Base-by-base conservation (phyloP, 805 yeast species). In the Suhomyces sp. region DNA sequence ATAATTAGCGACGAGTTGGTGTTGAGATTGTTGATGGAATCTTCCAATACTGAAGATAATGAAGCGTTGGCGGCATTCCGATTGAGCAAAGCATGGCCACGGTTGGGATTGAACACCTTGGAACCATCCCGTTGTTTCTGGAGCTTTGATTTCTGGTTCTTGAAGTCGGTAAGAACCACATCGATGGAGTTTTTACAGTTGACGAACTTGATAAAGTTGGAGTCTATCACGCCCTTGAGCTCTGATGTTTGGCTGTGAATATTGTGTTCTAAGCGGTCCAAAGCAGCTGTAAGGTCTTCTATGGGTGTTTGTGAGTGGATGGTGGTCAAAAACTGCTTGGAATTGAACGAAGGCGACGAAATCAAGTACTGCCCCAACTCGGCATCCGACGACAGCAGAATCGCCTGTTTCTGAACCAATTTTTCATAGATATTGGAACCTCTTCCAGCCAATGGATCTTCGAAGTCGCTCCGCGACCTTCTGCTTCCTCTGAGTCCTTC, bases 141-240 rank as follows among this genome's bases (percentile, higher is more conserved):
- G 4, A 72, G 66, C 40, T 57, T 56, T 5, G 75, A 66, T 56
- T 71, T 72, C 63, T 57, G 68, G 21, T 57, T 55, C 51, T 67
- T 67, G 57, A 74, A 75, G 6, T 63, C 63, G 13, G 57, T 60
- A 55, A 75, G 60, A 3, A 68, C 63, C n/a, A 66, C 67, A 55
- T 75, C 79, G n/a, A 75, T 72, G 4, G 71, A 60, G 44, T 61
- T 59, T 49, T 75, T 75, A 54, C 75, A 69, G 49, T 69, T 60
- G 47, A 75, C 60, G 47, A 75, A 72, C 46, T 62, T 62, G 24
- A 63, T 57, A 55, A 65, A 75, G 51, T 75, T 73, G 29, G 66
- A 68, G 51, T 72, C 69, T 5, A 75, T 65, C 8, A 68, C 75
- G 2, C 62, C 56, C 52, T 72, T 71, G 54, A 75, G 64, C 48